These are phyloP conservation scores for Rhizophagus sp. DNA, from an alignment of 192 early-diverging fungal genomes.

Conservation along the genomic window DNA sequence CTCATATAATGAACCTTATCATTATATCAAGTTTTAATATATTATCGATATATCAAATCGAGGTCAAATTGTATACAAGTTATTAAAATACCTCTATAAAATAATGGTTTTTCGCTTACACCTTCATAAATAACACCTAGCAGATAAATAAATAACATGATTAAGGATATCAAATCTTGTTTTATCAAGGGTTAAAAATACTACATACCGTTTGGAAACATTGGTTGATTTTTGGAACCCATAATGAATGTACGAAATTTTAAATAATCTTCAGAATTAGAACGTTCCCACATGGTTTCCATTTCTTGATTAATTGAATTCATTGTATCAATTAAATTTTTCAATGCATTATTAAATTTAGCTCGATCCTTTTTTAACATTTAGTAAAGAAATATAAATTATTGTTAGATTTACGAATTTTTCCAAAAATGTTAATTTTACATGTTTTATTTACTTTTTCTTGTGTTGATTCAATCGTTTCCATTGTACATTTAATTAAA, in stretches of 20 bases:
- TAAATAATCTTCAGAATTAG: constrained; percentile 68
- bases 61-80: too few relatives aligned
- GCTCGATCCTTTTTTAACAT: constrained; percentile 47
- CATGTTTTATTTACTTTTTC: constrained; percentile 19
- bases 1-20: too few relatives aligned
- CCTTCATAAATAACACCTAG: constrained; percentile 80
- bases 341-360: constrained; percentile 62
- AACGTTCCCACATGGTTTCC: constrained; percentile 79
- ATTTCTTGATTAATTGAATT: constrained; percentile 72
- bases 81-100: constrained; percentile 51
- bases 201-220: constrained; percentile 73
- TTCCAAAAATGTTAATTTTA: too few relatives aligned
- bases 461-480: constrained; percentile 55
- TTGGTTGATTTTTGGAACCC: constrained; percentile 85
- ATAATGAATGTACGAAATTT: constrained; percentile 93
- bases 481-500: constrained; percentile 62
- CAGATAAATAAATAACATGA: background rate
- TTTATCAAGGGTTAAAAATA: too few relatives aligned
- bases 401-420: too few relatives aligned
- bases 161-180: too few relatives aligned
- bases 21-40: too few relatives aligned
- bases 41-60: too few relatives aligned
- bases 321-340: constrained; percentile 60
- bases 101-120: constrained; percentile 52
- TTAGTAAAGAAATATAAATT: background rate